Conservation (phyloP, 2,329 filamentous ascomycete genomes). For the Calonectria pseudoreteaudii region DNA sequence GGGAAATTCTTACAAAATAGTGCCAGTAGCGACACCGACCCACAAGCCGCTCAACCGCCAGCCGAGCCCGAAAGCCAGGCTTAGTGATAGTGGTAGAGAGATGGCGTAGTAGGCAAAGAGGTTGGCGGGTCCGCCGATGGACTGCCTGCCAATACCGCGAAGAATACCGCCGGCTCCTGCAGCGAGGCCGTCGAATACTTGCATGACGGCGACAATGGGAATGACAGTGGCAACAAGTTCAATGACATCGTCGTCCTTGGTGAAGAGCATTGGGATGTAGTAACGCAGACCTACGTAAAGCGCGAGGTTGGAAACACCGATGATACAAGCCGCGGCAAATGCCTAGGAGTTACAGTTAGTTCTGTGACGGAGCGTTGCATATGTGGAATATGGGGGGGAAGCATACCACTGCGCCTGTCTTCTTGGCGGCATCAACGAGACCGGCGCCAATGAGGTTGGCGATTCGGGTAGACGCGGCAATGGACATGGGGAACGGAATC, state of each 20-base stretch:
- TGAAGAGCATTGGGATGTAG: conserved; percentile 82
- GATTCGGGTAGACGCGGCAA: conserved; percentile 88
- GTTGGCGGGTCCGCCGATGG: conserved; percentile 90
- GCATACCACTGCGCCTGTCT: conserved; percentile 79
- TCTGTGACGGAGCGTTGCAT: background rate
- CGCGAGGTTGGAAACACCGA: conserved; percentile 84
- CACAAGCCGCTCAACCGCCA: conserved; percentile 88
- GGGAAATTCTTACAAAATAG: conserved; percentile 65
- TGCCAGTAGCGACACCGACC: conserved; percentile 80
- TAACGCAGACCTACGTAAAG: conserved; percentile 76
- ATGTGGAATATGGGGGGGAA: background rate
- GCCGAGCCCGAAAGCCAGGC: conserved; percentile 78
- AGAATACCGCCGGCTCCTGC: conserved; percentile 86
- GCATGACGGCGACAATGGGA: conserved; percentile 87
- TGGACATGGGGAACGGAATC: conserved; percentile 90
- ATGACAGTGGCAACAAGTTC: conserved; percentile 76
- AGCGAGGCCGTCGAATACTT: conserved; percentile 86
- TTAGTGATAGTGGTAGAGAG: conserved; percentile 86
- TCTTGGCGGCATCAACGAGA: conserved; percentile 82
- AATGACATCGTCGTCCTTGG: conserved; percentile 78
- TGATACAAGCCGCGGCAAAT: conserved; percentile 72
- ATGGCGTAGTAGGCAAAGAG: conserved; percentile 88
- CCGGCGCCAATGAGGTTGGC: conserved; percentile 93
- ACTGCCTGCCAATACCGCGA: conserved; percentile 87
- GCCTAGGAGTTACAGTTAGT: conserved; percentile 50